Evolutionary conservation across 2,329 filamentous ascomycete genomes (phyloP).

Genomic region (Thermothelomyces thermophilus): DNA sequence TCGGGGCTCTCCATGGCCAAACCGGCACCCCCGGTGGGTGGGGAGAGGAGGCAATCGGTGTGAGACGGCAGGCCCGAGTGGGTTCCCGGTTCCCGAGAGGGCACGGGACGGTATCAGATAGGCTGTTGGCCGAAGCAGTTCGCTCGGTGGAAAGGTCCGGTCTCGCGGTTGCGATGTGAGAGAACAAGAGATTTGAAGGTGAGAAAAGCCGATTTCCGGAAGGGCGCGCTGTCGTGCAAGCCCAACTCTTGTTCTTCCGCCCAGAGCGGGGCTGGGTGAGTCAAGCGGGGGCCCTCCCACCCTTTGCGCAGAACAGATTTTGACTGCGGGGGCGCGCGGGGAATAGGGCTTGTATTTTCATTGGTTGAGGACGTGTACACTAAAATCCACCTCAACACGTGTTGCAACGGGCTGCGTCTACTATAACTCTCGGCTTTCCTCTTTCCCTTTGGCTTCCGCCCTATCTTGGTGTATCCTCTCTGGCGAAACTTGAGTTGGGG

Average conservation of each 20-base stretch:
- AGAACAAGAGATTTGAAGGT: conserved; percentile 19
- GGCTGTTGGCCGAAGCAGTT: conserved; percentile 23
- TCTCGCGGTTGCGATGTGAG: conserved; percentile 26
- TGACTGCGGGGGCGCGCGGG: not conserved
- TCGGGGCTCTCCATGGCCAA: conserved; percentile 33
- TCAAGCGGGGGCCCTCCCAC: conserved; percentile 11
- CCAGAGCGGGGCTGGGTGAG: conserved; percentile 14
- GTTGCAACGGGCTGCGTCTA: not conserved
- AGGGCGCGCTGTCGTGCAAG: conserved; percentile 17
- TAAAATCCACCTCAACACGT: not conserved
- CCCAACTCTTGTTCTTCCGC: not conserved
- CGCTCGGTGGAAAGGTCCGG: conserved; percentile 25
- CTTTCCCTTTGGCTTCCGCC: too few species aligned
- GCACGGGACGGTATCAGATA: conserved; percentile 21
- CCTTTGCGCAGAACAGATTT: conserved; percentile 11
- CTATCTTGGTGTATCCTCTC: too few species aligned
- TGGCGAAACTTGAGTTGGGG: too few species aligned
- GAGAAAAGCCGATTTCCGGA: conserved; percentile 27
- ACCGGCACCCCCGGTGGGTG: conserved; percentile 9
- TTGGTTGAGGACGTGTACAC: not conserved
- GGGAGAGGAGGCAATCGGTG: conserved; percentile 6
- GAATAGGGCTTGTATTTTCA: not conserved
- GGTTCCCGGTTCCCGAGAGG: conserved; percentile 20
- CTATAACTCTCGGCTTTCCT: too few species aligned
- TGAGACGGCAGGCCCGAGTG: conserved; percentile 6